Percentiles rank a stretch among this genome's conserved stretches.
These are phyloP conservation scores for Hypocreales sp. DNA, from an alignment of 2,329 filamentous ascomycete genomes.

Conservation along the genomic window DNA sequence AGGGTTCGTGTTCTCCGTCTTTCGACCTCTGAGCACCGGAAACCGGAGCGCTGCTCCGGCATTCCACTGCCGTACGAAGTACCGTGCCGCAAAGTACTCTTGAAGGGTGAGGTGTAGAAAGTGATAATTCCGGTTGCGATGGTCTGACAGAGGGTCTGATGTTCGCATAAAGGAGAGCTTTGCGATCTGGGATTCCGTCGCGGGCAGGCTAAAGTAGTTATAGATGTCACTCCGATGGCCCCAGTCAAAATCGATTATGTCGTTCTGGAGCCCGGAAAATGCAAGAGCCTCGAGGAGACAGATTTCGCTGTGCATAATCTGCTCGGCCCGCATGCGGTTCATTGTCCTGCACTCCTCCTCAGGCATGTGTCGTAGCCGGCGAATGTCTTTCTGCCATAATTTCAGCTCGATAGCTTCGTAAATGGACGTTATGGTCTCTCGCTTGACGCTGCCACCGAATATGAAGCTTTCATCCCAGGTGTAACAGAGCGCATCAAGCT, in stretches of 20 bases:
- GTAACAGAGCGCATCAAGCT: conserved; percentile 26
- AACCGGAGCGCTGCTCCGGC: conserved; percentile 3
- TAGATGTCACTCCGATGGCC: conserved; percentile 8
- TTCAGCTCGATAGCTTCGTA: conserved; percentile 17
- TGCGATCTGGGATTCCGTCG: too few relatives aligned
- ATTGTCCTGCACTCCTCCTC: not conserved
- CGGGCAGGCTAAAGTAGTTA: conserved; percentile 3
- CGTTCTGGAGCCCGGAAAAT: conserved; percentile 17
- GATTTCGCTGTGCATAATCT: conserved; percentile 6
- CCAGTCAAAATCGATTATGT: conserved; percentile 16
- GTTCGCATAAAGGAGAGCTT: conserved; percentile 23
- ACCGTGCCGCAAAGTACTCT: conserved; percentile 24
- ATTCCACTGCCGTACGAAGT: conserved; percentile 18
- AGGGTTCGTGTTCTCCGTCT: conserved; percentile 1
- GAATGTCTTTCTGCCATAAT: conserved; percentile 22
- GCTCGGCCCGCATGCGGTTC: conserved; percentile 3
- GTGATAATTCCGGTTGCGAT: conserved; percentile 14
- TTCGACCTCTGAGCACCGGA: not conserved
- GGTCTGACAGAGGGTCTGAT: conserved; percentile 12
- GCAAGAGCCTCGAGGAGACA: conserved; percentile 16
- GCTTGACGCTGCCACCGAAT: conserved; percentile 4
- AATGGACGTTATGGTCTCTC: conserved; percentile 23
- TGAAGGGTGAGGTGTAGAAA: conserved; percentile 27
- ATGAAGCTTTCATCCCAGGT: conserved; percentile 15
- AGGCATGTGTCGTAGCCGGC: conserved; percentile 10